A percentile compares a stretch with the other conserved stretches of the same genome.
phyloP scores from a whole-genome alignment of 139 green algal species.

The Chlamydomonas sp. region DNA sequence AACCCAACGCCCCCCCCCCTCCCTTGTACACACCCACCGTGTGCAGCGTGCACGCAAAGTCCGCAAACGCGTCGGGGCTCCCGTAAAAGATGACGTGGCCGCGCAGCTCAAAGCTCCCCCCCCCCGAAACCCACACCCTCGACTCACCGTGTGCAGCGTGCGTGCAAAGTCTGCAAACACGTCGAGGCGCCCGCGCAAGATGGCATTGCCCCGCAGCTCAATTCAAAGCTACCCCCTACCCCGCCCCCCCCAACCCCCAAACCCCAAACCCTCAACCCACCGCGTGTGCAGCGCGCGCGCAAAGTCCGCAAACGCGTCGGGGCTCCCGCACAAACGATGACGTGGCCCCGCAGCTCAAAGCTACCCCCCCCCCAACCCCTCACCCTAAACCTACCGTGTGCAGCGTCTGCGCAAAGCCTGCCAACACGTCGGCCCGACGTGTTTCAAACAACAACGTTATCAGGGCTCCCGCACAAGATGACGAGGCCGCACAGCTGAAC shows the following conservation, averaged over 20 bases:
- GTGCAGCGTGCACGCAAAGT: conserved; percentile 32
- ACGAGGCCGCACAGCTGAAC: conserved; percentile 24
- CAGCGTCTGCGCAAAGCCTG: conserved; percentile 32
- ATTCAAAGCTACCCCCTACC: too few species aligned
- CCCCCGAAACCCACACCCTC: too few species aligned
- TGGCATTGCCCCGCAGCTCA: conserved; percentile 25
- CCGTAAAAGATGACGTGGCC: conserved; percentile 35
- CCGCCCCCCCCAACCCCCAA: too few species aligned
- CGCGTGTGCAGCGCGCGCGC: conserved; percentile 23
- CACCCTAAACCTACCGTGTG: conserved; percentile 5
- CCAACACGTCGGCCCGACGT: conserved; percentile 19
- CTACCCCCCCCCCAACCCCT: too few species aligned
- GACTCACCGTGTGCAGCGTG: conserved; percentile 20
- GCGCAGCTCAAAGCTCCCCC: too few species aligned
- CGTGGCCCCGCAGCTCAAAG: conserved; percentile 21
- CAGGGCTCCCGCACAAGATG: conserved; percentile 28
- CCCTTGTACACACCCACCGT: too few species aligned
- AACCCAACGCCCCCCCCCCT: not conserved
- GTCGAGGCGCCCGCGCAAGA: conserved; percentile 22
- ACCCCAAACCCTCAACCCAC: too few species aligned
- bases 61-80: conserved; percentile 19
- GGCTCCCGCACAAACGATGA: conserved; percentile 32
- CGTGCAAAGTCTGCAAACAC: conserved; percentile 31
- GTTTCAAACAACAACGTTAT: too few species aligned
- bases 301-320: conserved; percentile 27